Percentiles rank a stretch among this genome's conserved stretches.
Conservation (phyloP, 495 filamentous ascomycete species). For the Pyrenula aspistea region DNA sequence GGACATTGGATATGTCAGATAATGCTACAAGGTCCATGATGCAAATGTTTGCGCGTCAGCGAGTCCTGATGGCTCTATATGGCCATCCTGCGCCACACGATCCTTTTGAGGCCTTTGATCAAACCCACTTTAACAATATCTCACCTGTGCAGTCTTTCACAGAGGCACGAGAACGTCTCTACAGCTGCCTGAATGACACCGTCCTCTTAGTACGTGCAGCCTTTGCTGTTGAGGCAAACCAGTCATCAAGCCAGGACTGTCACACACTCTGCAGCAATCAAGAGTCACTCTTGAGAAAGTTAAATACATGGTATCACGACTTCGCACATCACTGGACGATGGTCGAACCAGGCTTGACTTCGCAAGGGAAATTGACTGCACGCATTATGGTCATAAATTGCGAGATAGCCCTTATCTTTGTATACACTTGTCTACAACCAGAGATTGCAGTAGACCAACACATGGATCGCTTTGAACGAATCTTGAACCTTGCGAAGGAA, state of each 20-base stretch:
- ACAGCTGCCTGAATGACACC: background rate
- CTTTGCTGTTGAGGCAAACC: background rate
- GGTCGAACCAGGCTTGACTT: background rate
- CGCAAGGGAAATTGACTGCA: background rate
- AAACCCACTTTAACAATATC: background rate
- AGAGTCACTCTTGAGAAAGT: background rate
- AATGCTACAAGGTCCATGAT: background rate
- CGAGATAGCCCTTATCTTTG: background rate
- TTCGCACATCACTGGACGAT: background rate
- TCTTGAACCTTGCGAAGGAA: background rate
- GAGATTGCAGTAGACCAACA: background rate
- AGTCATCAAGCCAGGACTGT: background rate
- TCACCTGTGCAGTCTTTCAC: background rate
- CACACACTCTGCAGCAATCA: background rate
- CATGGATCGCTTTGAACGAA: background rate
- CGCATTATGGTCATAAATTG: background rate
- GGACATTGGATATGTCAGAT: background rate
- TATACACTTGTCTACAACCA: background rate
- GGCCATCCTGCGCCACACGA: background rate
- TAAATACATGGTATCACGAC: background rate
- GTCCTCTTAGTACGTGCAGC: background rate
- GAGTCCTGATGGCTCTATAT: background rate
- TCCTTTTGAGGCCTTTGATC: background rate
- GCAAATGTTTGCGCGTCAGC: background rate
- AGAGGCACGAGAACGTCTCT: background rate